Base-by-base conservation (phyloP, 352 stramenopile genomes). In the Phytopythium cucurbitacearum region DNA sequence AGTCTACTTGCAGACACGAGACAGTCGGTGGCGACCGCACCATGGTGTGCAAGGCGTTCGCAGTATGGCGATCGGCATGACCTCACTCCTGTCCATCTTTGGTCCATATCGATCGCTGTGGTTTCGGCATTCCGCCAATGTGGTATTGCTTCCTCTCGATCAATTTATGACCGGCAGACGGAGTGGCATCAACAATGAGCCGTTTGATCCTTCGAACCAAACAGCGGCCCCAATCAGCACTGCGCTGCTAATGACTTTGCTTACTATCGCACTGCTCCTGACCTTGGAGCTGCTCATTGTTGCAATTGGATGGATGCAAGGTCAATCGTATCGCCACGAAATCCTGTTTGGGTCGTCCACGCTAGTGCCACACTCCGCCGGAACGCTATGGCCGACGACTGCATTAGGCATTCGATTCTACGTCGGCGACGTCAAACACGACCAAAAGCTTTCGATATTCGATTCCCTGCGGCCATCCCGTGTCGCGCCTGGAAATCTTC, bases 1-100 rank as follows among this genome's bases (percentile, higher is more conserved):
- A 4, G 34, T 76, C 35, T 39, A 62, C 12, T 37, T 60, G 4
- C 56, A 60, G 40, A 66, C 59, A 4, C 54, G 49, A n/a, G 39
- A 63, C 33, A 53, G 48, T 53, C 66, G 48, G 41, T 59, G 28
- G 56, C 54, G 35, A n/a, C 37, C 49, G 11, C 54, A 54, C 32
- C 43, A 73, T 8, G 65, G 65, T 1, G 49, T 71, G 5, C 48
- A 42, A n/a, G 63, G 69, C 5, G 58, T 78, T 38, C 65, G 63
- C 5, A 66, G 66, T 1, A 55, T 75, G 33, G 35, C 65, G 13
- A 76, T 78, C 36, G 64, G 65, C 16, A 65, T 78, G 33, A 69
- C 59, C 0, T 67, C 65, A 12, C 57, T 65, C 7, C 46, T 78
- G 9, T 73, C 69, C 0, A 59, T 78, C 2, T 65, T 76, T 7